A percentile compares a stretch with the other conserved stretches of the same genome.
Conservation (phyloP, 352 stramenopile genomes). For the Phytophthora multivora region DNA sequence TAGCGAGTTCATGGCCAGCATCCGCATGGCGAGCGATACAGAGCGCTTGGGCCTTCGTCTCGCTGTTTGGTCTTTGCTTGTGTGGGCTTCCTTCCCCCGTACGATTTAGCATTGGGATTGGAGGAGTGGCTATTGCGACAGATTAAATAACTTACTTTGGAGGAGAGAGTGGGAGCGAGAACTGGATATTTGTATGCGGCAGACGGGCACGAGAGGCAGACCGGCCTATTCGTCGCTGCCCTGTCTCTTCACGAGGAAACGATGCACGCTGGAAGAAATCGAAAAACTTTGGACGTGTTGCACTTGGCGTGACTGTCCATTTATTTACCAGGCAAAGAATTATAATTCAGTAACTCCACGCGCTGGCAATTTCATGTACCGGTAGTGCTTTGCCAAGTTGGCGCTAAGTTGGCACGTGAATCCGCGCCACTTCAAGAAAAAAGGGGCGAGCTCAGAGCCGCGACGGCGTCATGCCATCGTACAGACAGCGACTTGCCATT, state of each 20-base stretch:
- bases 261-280: conserved; percentile 11
- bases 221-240: not conserved
- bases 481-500: conserved; percentile 7
- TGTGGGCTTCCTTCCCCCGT: not conserved
- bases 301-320: too few species aligned
- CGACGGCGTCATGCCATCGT: conserved; percentile 21
- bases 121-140: conserved; percentile 1
- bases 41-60: not conserved
- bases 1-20: conserved; percentile 37
- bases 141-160: not conserved
- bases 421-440: conserved; percentile 11
- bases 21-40: conserved; percentile 22
- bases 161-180: not conserved
- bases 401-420: conserved; percentile 3
- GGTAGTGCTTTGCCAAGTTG: not conserved
- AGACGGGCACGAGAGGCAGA: conserved; percentile 6
- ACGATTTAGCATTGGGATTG: conserved; percentile 11
- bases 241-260: conserved; percentile 7
- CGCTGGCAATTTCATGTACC: too few species aligned
- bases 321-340: too few species aligned
- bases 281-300: not conserved
- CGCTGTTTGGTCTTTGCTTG: conserved; percentile 28
- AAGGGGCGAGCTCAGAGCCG: conserved; percentile 6
- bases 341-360: too few species aligned
- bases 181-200: not conserved